Evolutionary conservation across 257 asterid species (phyloP).

Genomic region (Solanum pinnatisectum): DNA sequence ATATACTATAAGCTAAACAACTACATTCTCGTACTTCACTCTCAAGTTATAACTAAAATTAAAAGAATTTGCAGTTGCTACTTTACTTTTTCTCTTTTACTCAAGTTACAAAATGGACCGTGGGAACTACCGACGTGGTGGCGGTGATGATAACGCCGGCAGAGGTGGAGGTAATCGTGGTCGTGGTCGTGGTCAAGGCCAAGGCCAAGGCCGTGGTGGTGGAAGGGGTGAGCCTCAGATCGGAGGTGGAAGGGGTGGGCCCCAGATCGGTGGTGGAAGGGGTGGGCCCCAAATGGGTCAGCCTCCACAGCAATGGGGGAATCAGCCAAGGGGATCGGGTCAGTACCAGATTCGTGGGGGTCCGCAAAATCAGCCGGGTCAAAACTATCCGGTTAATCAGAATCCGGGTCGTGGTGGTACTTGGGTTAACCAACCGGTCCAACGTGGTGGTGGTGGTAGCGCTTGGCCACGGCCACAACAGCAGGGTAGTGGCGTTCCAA

Average conservation of each 20-base stretch:
- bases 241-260: constrained; percentile 12
- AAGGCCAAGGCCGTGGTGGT: background rate
- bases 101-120: background rate
- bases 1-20: background rate
- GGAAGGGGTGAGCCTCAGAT: constrained; percentile 6
- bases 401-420: background rate
- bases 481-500: background rate
- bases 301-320: constrained; percentile 9
- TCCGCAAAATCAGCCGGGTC: background rate
- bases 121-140: background rate
- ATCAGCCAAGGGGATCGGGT: background rate
- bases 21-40: background rate
- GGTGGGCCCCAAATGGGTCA: constrained; percentile 1
- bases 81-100: background rate
- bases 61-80: no score
- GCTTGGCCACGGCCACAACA: background rate
- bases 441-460: background rate
- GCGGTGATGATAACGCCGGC: background rate
- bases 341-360: background rate
- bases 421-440: background rate
- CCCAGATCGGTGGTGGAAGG: background rate
- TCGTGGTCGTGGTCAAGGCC: background rate
- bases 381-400: background rate
- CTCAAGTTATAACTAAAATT: background rate
- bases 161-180: constrained; percentile 4